Percentiles rank a stretch among this genome's conserved stretches.
Evolutionary conservation across 495 filamentous ascomycete genomes (phyloP).

Genomic region (Darksidea phi): DNA sequence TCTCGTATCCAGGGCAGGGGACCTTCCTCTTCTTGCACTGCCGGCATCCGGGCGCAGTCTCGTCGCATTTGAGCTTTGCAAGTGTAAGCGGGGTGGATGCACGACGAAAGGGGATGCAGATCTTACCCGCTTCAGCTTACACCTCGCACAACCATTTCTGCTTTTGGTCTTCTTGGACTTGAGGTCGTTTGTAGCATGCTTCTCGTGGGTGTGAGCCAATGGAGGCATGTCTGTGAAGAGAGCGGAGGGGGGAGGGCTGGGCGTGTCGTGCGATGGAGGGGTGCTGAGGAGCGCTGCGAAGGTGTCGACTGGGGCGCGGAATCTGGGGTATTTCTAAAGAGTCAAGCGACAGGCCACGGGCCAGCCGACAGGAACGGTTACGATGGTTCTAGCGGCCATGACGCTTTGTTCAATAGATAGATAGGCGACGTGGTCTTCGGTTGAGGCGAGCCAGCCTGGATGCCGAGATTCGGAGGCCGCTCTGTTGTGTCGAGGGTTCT

Average conservation of each 20-base stretch:
- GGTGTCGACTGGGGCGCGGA: neutral
- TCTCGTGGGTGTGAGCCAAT: constrained; percentile 6
- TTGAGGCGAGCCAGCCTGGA: too few species aligned
- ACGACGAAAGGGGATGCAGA: constrained; percentile 1
- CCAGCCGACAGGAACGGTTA: constrained; percentile 21
- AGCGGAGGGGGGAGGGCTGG: neutral
- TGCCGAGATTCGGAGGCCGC: too few species aligned
- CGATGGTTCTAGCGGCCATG: neutral
- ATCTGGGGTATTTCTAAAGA: constrained; percentile 1
- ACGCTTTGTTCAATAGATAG: too few species aligned
- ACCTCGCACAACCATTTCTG: constrained; percentile 32
- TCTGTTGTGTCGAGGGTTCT: too few species aligned
- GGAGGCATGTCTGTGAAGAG: constrained; percentile 12
- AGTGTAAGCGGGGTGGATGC: constrained; percentile 18
- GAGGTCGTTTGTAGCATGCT: neutral
- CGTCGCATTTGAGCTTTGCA: constrained; percentile 57
- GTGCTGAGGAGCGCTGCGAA: constrained; percentile 8
- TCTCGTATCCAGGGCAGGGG: constrained; percentile 54
- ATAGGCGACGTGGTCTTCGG: too few species aligned
- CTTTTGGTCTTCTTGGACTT: constrained; percentile 31
- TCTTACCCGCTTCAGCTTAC: constrained; percentile 32
- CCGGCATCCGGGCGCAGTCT: constrained; percentile 53
- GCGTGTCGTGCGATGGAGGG: constrained; percentile 3
- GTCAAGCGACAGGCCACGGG: constrained; percentile 1
- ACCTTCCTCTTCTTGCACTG: constrained; percentile 54